These are phyloP conservation scores for Fragilaria crotonensis DNA, from an alignment of 108 stramenopile species.

Conservation along the genomic window DNA sequence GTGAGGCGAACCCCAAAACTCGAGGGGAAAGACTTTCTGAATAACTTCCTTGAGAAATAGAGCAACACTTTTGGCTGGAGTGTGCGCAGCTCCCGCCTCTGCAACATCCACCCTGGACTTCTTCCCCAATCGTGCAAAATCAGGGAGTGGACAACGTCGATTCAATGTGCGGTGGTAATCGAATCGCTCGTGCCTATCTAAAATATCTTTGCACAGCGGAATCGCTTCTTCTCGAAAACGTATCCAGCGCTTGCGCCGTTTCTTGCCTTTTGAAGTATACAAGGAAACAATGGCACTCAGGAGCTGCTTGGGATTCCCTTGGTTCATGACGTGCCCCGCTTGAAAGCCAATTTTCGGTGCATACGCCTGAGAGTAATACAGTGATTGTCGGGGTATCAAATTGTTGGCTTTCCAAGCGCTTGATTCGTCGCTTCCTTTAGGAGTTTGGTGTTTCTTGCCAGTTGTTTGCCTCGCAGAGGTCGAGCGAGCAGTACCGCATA, in stretches of 20 bases:
- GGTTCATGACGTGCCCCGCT: slow-evolving; percentile 25
- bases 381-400: slow-evolving; percentile 20
- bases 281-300: slow-evolving; percentile 14
- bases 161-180: slow-evolving; percentile 62
- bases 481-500: background rate
- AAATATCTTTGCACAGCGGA: slow-evolving; percentile 34
- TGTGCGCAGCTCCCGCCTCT: slow-evolving; percentile 12
- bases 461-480: background rate
- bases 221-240: slow-evolving; percentile 33
- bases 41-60: slow-evolving; percentile 48
- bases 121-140: background rate
- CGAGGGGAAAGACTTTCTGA: slow-evolving; percentile 43
- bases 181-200: slow-evolving; percentile 33
- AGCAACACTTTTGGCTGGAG: slow-evolving; percentile 34
- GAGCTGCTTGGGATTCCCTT: slow-evolving; percentile 16
- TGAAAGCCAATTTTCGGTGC: slow-evolving; percentile 34
- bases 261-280: slow-evolving; percentile 3
- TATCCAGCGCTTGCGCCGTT: slow-evolving; percentile 39
- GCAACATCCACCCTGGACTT: background rate
- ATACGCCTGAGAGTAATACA: slow-evolving; percentile 42
- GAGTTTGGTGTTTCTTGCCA: background rate
- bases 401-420: slow-evolving; percentile 12
- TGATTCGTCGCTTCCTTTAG: background rate
- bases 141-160: slow-evolving; percentile 52
- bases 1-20: slow-evolving; percentile 68